Base-by-base conservation (phyloP, 2,329 filamentous ascomycete genomes). In the Elsinoe fawcettii region DNA sequence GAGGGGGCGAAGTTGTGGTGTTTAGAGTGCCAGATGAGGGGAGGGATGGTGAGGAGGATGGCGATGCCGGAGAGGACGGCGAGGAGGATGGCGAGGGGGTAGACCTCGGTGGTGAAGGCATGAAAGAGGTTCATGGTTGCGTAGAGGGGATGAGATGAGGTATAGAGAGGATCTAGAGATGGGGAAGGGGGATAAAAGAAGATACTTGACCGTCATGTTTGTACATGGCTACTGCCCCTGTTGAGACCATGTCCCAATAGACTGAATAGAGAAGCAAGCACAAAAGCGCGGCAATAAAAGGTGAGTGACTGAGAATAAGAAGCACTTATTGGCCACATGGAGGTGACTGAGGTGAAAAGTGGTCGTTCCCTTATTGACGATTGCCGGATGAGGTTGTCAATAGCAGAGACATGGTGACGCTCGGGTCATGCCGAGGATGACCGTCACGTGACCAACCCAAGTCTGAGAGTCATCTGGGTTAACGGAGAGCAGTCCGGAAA, bases 1-100 rank as follows among this genome's bases (percentile, higher is more conserved):
- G 76, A 75, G 5, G 82, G 79, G 11, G 82, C 77, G 54, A 85
- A 71, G 67, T 87, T 88, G 58, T 75, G 74, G 61, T 83, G 81
- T 55, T 75, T 75, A 59, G 77, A 72, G 66, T 87, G 84, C 73
- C 83, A 80, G 56, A 78, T 66, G 56, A 86, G 67, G 2, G 84
- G 81, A 5, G 81, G 74, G 34, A 81, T 72, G 63, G 77, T 76
- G 53, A 84, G 70, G 20, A 82, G 60, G 46, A 80, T 71, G 14
- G 78, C 68, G 22, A 82, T 61, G 18, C 77, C 67, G 14, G 78
- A 74, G 22, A 83, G 67, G 12, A 74, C 62, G 1, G 80, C 76
- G 34, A 85, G 67, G 46, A 71, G 30, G 37, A 77, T 64, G 51
- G 73, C 71, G 32, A 64, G 55, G 1, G 67, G 58, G 60, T 71